Percentiles rank a stretch among this genome's conserved stretches.
Conservation (phyloP, 179 eudicot genomes). For the Silene noctiflora region DNA sequence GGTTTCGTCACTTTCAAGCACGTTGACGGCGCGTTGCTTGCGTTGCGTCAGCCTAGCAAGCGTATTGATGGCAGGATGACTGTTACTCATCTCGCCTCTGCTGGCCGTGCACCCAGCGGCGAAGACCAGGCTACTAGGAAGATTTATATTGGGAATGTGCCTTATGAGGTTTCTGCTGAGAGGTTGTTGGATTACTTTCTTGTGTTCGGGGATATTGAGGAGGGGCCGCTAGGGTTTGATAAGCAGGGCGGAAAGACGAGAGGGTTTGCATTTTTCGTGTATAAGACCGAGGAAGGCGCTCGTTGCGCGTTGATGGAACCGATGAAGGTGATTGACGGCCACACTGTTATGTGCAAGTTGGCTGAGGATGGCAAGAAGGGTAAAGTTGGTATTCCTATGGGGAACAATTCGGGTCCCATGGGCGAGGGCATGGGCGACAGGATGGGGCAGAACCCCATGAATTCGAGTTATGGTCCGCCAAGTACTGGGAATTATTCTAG, state of each 20-base stretch:
- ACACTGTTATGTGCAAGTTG: constrained; percentile 34
- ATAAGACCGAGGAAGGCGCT: constrained; percentile 40
- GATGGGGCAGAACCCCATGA: constrained; percentile 25
- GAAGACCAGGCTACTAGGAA: constrained; percentile 36
- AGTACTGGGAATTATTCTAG: constrained; percentile 16
- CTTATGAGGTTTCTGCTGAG: constrained; percentile 39
- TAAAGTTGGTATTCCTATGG: constrained; percentile 18
- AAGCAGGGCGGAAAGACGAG: constrained; percentile 39
- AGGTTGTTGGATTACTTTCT: constrained; percentile 33
- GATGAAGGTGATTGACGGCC: constrained; percentile 38
- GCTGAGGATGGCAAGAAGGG: constrained; percentile 51
- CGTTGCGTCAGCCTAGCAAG: constrained; percentile 38
- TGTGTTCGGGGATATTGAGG: constrained; percentile 45
- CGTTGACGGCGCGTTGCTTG: constrained; percentile 36
- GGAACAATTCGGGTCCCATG: constrained; percentile 22
- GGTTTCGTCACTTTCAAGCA: constrained; percentile 44
- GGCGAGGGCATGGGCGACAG: constrained; percentile 29
- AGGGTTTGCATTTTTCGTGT: constrained; percentile 47
- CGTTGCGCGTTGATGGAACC: constrained; percentile 36
- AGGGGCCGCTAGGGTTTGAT: constrained; percentile 50
- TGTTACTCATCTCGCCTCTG: constrained; percentile 38
- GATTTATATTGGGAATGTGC: constrained; percentile 47
- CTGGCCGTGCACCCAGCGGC: constrained; percentile 34
- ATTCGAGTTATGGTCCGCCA: constrained; percentile 22
- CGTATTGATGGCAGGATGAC: constrained; percentile 44